phyloP scores from a whole-genome alignment of 345 rosid species.

The Cochlearia excelsa region DNA sequence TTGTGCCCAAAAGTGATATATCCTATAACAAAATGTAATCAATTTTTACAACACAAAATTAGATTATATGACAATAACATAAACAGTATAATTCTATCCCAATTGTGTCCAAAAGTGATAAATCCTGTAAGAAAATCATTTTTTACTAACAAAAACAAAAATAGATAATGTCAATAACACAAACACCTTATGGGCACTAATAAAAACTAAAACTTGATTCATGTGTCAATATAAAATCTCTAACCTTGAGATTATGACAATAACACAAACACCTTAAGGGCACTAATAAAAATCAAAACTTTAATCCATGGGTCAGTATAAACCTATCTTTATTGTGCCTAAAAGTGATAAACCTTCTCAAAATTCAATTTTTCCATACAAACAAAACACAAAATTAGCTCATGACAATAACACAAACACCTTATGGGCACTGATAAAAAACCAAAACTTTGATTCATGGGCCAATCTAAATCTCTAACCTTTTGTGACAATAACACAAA shows the following conservation, averaged over 20 bases:
- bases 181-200: not conserved
- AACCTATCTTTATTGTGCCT: too few relatives aligned
- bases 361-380: too few relatives aligned
- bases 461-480: too few relatives aligned
- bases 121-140: slow-evolving; percentile 45
- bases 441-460: slow-evolving; percentile 13
- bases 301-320: not conserved
- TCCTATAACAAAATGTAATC: slow-evolving; percentile 45
- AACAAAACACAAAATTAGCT: too few relatives aligned
- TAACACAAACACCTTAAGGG: not conserved
- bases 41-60: too few relatives aligned
- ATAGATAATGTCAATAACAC: not conserved
- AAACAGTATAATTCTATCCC: slow-evolving; percentile 39
- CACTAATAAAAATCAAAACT: slow-evolving; percentile 18
- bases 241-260: not conserved
- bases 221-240: too few relatives aligned
- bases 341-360: too few relatives aligned
- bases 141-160: too few relatives aligned
- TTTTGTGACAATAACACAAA: slow-evolving; percentile 2
- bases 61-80: too few relatives aligned
- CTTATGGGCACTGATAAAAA: not conserved
- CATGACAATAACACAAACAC: slow-evolving; percentile 6
- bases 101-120: slow-evolving; percentile 58
- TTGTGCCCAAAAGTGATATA: slow-evolving; percentile 52
- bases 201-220: slow-evolving; percentile 19